Base-by-base conservation (phyloP, 305 asterid genomes). In the Salvia sclarea region DNA sequence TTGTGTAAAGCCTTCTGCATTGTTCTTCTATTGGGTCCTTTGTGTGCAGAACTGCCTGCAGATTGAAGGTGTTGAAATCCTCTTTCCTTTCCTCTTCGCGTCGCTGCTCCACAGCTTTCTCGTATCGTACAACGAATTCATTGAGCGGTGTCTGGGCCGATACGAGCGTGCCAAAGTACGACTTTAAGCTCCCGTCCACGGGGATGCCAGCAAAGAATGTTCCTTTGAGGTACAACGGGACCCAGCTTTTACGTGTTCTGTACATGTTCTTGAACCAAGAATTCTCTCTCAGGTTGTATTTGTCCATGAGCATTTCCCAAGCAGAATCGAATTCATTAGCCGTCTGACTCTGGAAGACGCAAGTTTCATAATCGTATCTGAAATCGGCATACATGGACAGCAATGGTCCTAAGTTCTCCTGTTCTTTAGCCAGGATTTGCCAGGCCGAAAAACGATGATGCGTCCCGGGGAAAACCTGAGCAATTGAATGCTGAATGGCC, bases 1-100 rank as follows among this genome's bases (percentile, higher is more conserved):
- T 65, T 2, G 98, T 89, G 87, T 91, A 94, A 1, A 94, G 93
- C 80, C 91, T 73, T 73, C 96, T 75, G 73, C 95, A 87, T 50
- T 94, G 99, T 44, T 91, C 99, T 80, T 94, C 99, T 8, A 94
- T 88, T 2, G 99, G 98, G 71, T 94, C 99, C 75, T 91, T 89
- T 2, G 98, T 89, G 81, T 91, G 97, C 69, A 91, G 59, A 73
- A 82, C 91, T 21, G 91, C 77, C 47, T 83, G 96, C 74, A 85
- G 59, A 66, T 89, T 94, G 41, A 82, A 86, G 0, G 99, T 88
- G 79, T 90, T 84, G 58, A 83, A 81, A 81, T 93, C 98, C 74
- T 93, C 98, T 75, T 80, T 88, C 57, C 86, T 82, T 72, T 94
- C 98, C 77, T 91, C 99, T 55, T 91, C 97, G 0, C 89, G 95